Evolutionary conservation across 148 eudicot species (phyloP).

Genomic region (Rhododendron mucronatum): DNA sequence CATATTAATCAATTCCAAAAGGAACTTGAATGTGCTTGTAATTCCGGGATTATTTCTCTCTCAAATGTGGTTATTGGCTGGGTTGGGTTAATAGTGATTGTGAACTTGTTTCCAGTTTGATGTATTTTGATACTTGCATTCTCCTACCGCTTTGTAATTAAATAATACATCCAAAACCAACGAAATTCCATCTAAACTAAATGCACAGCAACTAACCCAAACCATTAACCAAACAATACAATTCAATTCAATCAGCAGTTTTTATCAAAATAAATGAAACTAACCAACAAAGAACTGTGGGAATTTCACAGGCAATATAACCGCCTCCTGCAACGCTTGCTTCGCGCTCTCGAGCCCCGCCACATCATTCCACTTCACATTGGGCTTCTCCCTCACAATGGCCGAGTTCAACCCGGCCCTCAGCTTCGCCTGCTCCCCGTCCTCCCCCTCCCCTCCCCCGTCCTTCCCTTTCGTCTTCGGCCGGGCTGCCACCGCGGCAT

Average conservation of each 20-base stretch:
- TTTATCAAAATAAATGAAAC: conserved; percentile 7
- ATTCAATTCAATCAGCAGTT: not conserved
- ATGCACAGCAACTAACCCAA: not conserved
- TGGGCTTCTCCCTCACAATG: conserved; percentile 89
- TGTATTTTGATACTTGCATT: too few species aligned
- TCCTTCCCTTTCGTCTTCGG: conserved; percentile 82
- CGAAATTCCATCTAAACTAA: not conserved
- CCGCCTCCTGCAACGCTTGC: conserved; percentile 97
- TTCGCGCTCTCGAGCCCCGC: conserved; percentile 97
- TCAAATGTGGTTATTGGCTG: too few species aligned
- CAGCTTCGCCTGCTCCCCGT: conserved; percentile 74
- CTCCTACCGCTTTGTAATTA: too few species aligned
- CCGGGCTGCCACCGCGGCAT: conserved; percentile 69
- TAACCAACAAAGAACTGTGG: conserved; percentile 94
- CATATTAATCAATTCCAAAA: not conserved
- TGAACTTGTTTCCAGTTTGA: too few species aligned
- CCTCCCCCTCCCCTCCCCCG: conserved; percentile 74
- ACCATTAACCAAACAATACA: not conserved
- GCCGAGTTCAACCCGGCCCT: conserved; percentile 87
- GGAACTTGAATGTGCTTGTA: too few species aligned
- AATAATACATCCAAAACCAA: not conserved
- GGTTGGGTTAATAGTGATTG: too few species aligned
- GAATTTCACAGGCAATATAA: conserved; percentile 91
- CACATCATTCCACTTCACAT: conserved; percentile 94
- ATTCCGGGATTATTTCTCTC: too few species aligned